These are phyloP conservation scores for Tetrapyrgos nigripes DNA, from an alignment of 1,284 basidiomycete genomes.

Conservation along the genomic window DNA sequence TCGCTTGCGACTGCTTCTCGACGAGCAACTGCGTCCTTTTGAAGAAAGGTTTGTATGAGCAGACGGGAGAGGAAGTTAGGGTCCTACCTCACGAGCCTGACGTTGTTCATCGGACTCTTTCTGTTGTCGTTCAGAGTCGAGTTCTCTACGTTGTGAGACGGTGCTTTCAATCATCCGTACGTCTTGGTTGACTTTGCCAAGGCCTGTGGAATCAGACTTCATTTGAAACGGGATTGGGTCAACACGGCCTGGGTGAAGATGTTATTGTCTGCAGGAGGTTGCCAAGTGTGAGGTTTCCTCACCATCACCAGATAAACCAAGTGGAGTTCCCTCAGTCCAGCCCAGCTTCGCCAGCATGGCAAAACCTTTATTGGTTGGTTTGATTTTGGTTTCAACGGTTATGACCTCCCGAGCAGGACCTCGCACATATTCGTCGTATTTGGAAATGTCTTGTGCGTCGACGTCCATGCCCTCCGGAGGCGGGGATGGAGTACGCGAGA, in stretches of 20 bases:
- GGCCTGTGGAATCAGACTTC: slow-evolving; percentile 76
- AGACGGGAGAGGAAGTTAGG: slow-evolving; percentile 4
- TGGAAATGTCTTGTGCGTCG: slow-evolving; percentile 47
- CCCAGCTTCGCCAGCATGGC: slow-evolving; percentile 80
- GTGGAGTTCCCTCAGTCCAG: slow-evolving; percentile 78
- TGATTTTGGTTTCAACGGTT: slow-evolving; percentile 81
- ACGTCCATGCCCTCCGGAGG: slow-evolving; percentile 56
- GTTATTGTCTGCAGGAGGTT: neutral
- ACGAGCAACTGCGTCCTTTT: slow-evolving; percentile 70
- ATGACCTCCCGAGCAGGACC: slow-evolving; percentile 63
- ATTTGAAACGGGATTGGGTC: slow-evolving; percentile 83
- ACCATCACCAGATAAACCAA: slow-evolving; percentile 81
- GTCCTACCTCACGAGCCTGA: slow-evolving; percentile 65
- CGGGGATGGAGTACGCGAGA: slow-evolving; percentile 76
- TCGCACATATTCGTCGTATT: slow-evolving; percentile 70
- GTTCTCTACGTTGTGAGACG: slow-evolving; percentile 75
- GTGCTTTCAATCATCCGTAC: slow-evolving; percentile 82
- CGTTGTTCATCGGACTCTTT: slow-evolving; percentile 82
- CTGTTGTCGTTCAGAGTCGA: slow-evolving; percentile 80
- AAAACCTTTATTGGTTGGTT: slow-evolving; percentile 79
- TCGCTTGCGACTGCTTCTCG: slow-evolving; percentile 69
- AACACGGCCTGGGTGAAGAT: slow-evolving; percentile 61
- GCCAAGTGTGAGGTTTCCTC: slow-evolving; percentile 5
- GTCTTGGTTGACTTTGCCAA: slow-evolving; percentile 80
- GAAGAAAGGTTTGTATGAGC: slow-evolving; percentile 10